Evolutionary conservation across 495 filamentous ascomycete species (phyloP), one percentile per base, ranked within the genome.

Genomic region (Entonaema liquescens): DNA sequence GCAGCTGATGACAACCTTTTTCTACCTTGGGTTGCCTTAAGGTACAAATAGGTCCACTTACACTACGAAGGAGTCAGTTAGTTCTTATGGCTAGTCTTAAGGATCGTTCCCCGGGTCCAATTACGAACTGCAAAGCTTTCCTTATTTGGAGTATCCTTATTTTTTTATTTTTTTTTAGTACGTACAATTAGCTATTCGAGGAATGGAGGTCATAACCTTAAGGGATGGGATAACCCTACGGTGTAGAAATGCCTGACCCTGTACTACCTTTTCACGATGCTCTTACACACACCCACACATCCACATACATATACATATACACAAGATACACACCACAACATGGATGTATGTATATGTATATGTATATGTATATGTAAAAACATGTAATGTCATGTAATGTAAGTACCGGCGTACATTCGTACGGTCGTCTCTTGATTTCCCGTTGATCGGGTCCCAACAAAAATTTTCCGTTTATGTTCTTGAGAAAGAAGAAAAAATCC

Each of bases 361-460:
- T 2, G 23, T 50, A 47, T n/a, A n/a, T 47, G 21, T 9, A 15
- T 47, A 47, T 19, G 42, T 47, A 53, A 17, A 17, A 33, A 9
- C 31, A 9, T 33, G 31, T 33, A 33, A 33, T 33, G 31, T 6
- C 31, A 33, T 33, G 5, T 33, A 11, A 53, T 23, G 7, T 53
- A 53, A 5, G 6, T 53, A 33, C 9, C 17, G 13, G n/a, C 26
- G 29, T 31, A 44, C 59, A 62, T 36, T 33, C 9, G 29, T 58
- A 59, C 21, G 21, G 56, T 17, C 9, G 36, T 42, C 50, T 49
- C 15, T 49, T 61, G 12, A 29, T 49, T 49, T 33, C 15, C 58
- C 59, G 42, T 36, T 67, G 38, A 69, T 55, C 61, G 70, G 68
- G 44, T 65, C 70, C 70, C 70, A 65, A 73, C 65, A 68, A 68